Conservation (phyloP, 108 stramenopile genomes). For the Conticribra weissflogii region DNA sequence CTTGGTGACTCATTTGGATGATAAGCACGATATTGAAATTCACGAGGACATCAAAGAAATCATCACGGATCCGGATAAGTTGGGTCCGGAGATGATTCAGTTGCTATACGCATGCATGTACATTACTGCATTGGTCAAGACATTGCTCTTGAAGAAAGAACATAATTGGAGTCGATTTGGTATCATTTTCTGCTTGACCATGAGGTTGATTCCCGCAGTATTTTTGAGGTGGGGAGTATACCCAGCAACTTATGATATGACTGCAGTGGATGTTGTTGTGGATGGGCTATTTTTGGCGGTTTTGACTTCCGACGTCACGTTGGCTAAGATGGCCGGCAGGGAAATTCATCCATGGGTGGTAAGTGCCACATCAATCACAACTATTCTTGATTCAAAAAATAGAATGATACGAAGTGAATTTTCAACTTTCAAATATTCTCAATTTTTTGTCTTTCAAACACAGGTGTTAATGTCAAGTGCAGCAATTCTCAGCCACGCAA, state of each 20-base stretch:
- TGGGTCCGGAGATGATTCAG: slow-evolving; percentile 65
- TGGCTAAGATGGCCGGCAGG: slow-evolving; percentile 90
- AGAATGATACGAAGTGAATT: no score
- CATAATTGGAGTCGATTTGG: slow-evolving; percentile 89
- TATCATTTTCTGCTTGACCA: slow-evolving; percentile 67
- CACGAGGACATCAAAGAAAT: slow-evolving; percentile 52
- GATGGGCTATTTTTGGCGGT: slow-evolving; percentile 90
- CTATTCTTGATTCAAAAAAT: no score
- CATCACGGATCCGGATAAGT: slow-evolving; percentile 50
- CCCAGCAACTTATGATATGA: slow-evolving; percentile 30
- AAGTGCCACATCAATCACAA: no score
- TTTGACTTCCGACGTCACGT: slow-evolving; percentile 80
- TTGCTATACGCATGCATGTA: slow-evolving; percentile 72
- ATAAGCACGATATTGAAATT: slow-evolving; percentile 54
- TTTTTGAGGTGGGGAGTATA: slow-evolving; percentile 61
- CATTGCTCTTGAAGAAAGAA: slow-evolving; percentile 56
- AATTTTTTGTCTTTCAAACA: background rate
- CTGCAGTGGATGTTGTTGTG: slow-evolving; percentile 70
- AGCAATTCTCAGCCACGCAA: slow-evolving; percentile 72
- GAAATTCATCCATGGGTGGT: slow-evolving; percentile 89
- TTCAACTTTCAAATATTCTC: no score
- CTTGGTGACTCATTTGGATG: slow-evolving; percentile 48
- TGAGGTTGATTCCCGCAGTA: slow-evolving; percentile 80
- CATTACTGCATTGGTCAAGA: slow-evolving; percentile 64
- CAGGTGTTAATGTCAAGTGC: slow-evolving; percentile 73